These are phyloP conservation scores for Lithospermum erythrorhizon DNA, from an alignment of 257 asterid genomes.

Conservation along the genomic window DNA sequence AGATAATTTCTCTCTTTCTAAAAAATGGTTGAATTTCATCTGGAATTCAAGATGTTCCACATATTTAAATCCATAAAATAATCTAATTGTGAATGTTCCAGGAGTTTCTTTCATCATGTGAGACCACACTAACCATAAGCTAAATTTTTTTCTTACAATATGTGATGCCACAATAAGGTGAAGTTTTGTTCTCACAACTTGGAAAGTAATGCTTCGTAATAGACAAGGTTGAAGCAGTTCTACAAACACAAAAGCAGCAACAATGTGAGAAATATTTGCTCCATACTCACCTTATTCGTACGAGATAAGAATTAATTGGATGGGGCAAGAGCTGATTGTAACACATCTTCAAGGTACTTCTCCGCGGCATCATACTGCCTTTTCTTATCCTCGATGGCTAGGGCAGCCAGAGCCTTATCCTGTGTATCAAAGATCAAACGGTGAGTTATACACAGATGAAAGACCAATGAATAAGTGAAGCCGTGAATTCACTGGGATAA, in stretches of 20 bases:
- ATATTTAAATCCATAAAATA: too few relatives aligned
- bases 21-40: too few relatives aligned
- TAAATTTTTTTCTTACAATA: too few relatives aligned
- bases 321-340: constrained; percentile 95
- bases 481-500: neutral
- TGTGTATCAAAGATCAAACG: constrained; percentile 16
- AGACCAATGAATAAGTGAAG: neutral
- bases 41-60: too few relatives aligned
- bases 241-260: neutral
- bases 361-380: constrained; percentile 92
- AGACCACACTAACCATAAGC: too few relatives aligned
- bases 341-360: constrained; percentile 89
- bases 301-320: constrained; percentile 27
- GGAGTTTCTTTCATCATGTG: too few relatives aligned
- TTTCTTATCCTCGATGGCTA: constrained; percentile 94
- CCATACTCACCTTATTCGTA: neutral
- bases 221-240: neutral
- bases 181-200: too few relatives aligned
- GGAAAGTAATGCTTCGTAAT: too few relatives aligned
- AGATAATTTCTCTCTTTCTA: too few relatives aligned
- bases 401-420: constrained; percentile 97
- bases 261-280: neutral
- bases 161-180: too few relatives aligned
- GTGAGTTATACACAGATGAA: constrained; percentile 1
- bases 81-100: too few relatives aligned